Conservation (phyloP, 441 rosid genomes). For the Breynia disticha region DNA sequence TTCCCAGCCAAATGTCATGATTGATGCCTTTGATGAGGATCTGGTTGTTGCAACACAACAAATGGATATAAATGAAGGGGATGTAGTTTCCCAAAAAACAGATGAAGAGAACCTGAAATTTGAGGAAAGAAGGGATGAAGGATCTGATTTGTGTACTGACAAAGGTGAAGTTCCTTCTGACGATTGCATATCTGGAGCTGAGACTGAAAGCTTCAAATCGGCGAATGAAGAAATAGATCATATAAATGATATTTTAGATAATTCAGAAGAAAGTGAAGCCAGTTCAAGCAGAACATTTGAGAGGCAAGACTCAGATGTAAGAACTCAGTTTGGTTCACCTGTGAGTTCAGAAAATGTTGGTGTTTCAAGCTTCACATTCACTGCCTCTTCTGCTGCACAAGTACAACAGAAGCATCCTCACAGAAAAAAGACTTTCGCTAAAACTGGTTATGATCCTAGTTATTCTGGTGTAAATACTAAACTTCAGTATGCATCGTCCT, state of each 20-base stretch:
- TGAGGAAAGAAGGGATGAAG: constrained; percentile 28
- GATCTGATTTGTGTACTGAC: constrained; percentile 22
- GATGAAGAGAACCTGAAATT: constrained; percentile 25
- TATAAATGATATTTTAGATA: constrained; percentile 30
- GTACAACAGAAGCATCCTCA: constrained; percentile 34
- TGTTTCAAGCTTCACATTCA: constrained; percentile 62
- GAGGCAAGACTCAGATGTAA: constrained; percentile 39
- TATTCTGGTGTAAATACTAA: constrained; percentile 25
- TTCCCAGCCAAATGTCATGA: constrained; percentile 26
- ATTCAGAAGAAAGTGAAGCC: constrained; percentile 59
- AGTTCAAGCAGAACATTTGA: constrained; percentile 36
- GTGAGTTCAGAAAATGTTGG: constrained; percentile 27
- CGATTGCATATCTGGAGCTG: constrained; percentile 51
- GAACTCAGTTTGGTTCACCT: constrained; percentile 21
- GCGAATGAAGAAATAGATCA: constrained; percentile 70
- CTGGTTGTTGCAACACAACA: constrained; percentile 43
- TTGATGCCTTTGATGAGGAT: constrained; percentile 45
- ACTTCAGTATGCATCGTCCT: constrained; percentile 32
- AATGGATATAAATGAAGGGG: constrained; percentile 56
- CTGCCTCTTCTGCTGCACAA: constrained; percentile 46
- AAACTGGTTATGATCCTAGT: constrained; percentile 30
- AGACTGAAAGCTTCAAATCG: constrained; percentile 81
- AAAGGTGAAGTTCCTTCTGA: constrained; percentile 34
- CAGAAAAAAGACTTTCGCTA: constrained; percentile 35
- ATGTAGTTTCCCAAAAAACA: constrained; percentile 14